Percentiles rank a stretch among this genome's conserved stretches.
phyloP scores from a whole-genome alignment of 805 yeast species.

The Candida railenensis region DNA sequence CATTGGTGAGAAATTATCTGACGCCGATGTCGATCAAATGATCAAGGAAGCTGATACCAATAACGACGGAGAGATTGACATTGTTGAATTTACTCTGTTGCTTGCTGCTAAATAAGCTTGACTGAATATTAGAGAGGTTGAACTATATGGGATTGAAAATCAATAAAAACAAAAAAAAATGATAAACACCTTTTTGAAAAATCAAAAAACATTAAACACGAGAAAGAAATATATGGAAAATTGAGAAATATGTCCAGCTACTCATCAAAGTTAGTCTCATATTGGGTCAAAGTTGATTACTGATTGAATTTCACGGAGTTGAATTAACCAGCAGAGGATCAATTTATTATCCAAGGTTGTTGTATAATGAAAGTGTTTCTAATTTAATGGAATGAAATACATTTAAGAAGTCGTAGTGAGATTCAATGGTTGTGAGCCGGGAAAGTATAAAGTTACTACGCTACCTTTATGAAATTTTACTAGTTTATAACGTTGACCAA shows the following conservation, averaged over 20 bases:
- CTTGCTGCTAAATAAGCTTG: conserved; percentile 63
- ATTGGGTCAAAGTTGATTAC: background rate
- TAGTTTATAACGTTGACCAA: too few species aligned
- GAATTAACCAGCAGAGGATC: background rate
- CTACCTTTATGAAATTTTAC: too few species aligned
- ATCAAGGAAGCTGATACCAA: conserved; percentile 91
- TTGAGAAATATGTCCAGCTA: background rate
- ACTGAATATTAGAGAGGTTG: background rate
- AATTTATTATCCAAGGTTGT: background rate
- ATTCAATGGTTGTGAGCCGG: too few species aligned
- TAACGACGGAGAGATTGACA: conserved; percentile 96
- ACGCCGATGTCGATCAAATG: conserved; percentile 97
- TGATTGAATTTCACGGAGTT: background rate
- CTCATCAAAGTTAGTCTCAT: background rate
- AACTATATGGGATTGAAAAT: background rate
- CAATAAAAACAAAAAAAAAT: background rate
- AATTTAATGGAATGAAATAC: background rate
- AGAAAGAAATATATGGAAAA: background rate
- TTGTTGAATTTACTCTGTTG: conserved; percentile 92
- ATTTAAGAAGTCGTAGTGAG: too few species aligned
- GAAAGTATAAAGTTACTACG: too few species aligned
- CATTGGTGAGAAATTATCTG: conserved; percentile 94
- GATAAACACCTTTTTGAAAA: background rate
- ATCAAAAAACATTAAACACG: background rate
- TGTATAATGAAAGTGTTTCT: background rate